Percentiles rank a stretch among this genome's conserved stretches.
These are phyloP conservation scores for Vigna nakashimae DNA, from an alignment of 306 rosid species.

Conservation along the genomic window DNA sequence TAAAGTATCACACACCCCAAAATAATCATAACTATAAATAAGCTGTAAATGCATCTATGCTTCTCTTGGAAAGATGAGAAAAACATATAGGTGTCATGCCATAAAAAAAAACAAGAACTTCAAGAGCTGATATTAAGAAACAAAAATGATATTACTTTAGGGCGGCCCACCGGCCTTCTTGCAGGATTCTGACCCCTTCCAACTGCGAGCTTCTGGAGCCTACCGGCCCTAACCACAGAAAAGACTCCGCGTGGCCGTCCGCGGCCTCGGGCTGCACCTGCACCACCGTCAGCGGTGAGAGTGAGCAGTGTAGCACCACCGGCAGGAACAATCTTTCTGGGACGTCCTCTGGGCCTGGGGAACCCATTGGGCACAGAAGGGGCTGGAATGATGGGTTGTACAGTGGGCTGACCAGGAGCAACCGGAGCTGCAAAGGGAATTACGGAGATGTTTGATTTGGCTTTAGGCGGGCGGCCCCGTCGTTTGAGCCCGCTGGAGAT, in stretches of 20 bases:
- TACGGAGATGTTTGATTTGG: constrained; percentile 50
- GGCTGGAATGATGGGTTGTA: background rate
- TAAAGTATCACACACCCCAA: background rate
- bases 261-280: constrained; percentile 2
- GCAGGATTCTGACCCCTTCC: constrained; percentile 38
- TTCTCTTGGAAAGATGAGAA: background rate
- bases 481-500: constrained; percentile 56
- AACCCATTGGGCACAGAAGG: background rate
- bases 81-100: background rate
- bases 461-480: constrained; percentile 79
- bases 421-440: constrained; percentile 55
- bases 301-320: background rate
- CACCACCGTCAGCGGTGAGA: background rate
- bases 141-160: constrained; percentile 57
- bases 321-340: constrained; percentile 52
- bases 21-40: background rate
- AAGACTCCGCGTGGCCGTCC: background rate
- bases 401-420: background rate
- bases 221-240: constrained; percentile 33
- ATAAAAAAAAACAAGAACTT: background rate
- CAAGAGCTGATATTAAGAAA: background rate
- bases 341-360: constrained; percentile 68
- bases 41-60: constrained; percentile 8
- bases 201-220: constrained; percentile 44
- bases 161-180: constrained; percentile 71